Base-by-base conservation (phyloP, 2,329 filamentous ascomycete genomes). In the Aureobasidium sp. region DNA sequence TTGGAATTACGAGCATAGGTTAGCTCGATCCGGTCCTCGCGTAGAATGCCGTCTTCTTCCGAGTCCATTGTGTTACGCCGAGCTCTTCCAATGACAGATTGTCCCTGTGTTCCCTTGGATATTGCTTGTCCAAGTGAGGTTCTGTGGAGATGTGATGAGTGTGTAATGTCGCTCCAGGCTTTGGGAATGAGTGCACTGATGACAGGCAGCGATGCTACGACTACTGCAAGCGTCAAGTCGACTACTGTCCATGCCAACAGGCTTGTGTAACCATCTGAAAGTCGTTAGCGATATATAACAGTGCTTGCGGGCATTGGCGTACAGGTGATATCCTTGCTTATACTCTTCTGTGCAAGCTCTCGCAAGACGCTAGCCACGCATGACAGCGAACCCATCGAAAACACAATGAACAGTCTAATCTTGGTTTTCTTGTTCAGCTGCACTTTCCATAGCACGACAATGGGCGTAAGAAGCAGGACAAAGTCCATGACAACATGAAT, bases 401-500 rank as follows among this genome's bases (percentile, higher is more conserved):
- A 59, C 3, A 59, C 56, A 14, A 59, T 49, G 24, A 48, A 59
- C 29, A 59, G 15, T 31, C 56, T 49, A 14, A 59, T 59, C 56
- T 59, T 59, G 9, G 42, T 59, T 5, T 17, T 40, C 29, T 59
- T 59, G 44, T 49, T 59, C 19, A 59, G 33, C 7, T n/a, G 27
- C 6, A 59, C 63, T 15, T 59, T 59, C 56, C 56, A 59, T 9
- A 59, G 56, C 29, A 59, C 45, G 5, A 49, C 19, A 5, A 59
- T 59, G 5, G 56, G 56, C 7, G 56, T 59, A 9, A 49, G 42
- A 24, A 59, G 56, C 29, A 59, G 33, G 42, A 59, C 35, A 49
- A 59, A 59, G 40, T 59, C 56, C 56, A 59, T 59, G 44, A 59
- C 44, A 29, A 59, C 56, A 15, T 59, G 56, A 3, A 59, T 59